Evolutionary conservation across 2,329 filamentous ascomycete species (phyloP).

Genomic region (Fusarium pseudocircinatum): DNA sequence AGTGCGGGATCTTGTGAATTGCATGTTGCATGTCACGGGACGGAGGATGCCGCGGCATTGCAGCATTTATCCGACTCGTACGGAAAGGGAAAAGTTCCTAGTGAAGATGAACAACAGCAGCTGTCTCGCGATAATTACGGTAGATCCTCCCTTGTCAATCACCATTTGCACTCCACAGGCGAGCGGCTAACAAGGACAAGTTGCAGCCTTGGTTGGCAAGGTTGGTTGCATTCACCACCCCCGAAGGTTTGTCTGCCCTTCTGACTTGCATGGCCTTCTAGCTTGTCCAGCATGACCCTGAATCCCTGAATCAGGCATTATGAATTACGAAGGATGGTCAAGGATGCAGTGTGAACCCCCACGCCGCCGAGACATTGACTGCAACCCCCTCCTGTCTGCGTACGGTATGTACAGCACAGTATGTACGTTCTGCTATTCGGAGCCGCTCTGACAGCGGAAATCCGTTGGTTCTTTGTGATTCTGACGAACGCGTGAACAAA

Average conservation of each 20-base stretch:
- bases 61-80: constrained; percentile 21
- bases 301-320: constrained; percentile 38
- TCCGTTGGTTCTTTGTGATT: not conserved
- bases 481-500: constrained; percentile 28
- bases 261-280: constrained; percentile 42
- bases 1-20: constrained; percentile 19
- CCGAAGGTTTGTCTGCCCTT: constrained; percentile 38
- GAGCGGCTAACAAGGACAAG: not conserved
- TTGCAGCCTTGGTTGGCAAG: not conserved
- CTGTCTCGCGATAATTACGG: constrained; percentile 39
- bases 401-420: constrained; percentile 2
- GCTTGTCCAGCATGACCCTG: constrained; percentile 26
- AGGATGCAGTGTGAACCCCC: constrained; percentile 32
- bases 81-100: constrained; percentile 17
- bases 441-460: constrained; percentile 10
- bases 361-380: constrained; percentile 39
- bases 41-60: constrained; percentile 31
- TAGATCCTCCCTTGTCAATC: constrained; percentile 33
- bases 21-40: not conserved
- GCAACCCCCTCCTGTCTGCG: constrained; percentile 19
- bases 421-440: not conserved
- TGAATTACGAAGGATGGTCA: constrained; percentile 30
- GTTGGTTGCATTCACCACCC: constrained; percentile 21
- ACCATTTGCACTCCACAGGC: constrained; percentile 27
- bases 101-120: constrained; percentile 23